A percentile compares a stretch with the other conserved stretches of the same genome.
Evolutionary conservation across 768 basidiomycete genomes (phyloP).

Genomic region (Rhodotorula paludigena): DNA sequence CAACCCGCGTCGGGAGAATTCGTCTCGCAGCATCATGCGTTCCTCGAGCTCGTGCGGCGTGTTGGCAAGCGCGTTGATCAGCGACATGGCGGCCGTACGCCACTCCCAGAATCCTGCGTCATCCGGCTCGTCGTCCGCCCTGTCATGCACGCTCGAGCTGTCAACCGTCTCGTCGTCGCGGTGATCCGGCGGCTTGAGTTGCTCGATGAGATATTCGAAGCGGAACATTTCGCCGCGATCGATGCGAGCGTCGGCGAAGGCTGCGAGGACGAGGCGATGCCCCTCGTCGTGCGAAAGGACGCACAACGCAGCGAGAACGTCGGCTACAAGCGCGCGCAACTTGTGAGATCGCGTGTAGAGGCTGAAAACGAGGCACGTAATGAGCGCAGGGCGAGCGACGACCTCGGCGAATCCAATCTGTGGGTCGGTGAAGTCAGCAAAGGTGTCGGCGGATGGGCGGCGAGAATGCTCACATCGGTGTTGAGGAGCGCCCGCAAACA

Average conservation of each 20-base stretch:
- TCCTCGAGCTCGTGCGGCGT: conserved; percentile 73
- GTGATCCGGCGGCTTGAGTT: conserved; percentile 57
- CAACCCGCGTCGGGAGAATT: conserved; percentile 72
- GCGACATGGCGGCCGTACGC: conserved; percentile 65
- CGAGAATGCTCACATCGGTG: conserved; percentile 60
- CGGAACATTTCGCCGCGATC: conserved; percentile 68
- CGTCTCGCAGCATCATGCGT: conserved; percentile 71
- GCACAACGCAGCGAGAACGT: conserved; percentile 78
- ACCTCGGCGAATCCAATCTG: conserved; percentile 70
- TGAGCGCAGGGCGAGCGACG: conserved; percentile 59
- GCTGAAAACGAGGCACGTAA: conserved; percentile 68
- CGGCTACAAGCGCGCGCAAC: conserved; percentile 63
- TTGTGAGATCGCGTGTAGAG: conserved; percentile 63
- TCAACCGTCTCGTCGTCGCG: conserved; percentile 41
- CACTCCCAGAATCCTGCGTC: conserved; percentile 72
- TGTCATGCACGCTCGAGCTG: conserved; percentile 41
- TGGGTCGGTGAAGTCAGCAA: neutral
- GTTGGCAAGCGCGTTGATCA: conserved; percentile 73
- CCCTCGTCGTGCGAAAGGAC: conserved; percentile 64
- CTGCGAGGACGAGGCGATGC: conserved; percentile 66
- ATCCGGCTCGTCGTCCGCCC: conserved; percentile 51
- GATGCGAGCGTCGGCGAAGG: conserved; percentile 73
- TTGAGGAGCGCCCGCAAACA: conserved; percentile 78
- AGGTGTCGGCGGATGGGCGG: neutral
- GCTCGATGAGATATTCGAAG: conserved; percentile 68